Conservation (phyloP, 257 asterid genomes). For the Eucommia ulmoides region DNA sequence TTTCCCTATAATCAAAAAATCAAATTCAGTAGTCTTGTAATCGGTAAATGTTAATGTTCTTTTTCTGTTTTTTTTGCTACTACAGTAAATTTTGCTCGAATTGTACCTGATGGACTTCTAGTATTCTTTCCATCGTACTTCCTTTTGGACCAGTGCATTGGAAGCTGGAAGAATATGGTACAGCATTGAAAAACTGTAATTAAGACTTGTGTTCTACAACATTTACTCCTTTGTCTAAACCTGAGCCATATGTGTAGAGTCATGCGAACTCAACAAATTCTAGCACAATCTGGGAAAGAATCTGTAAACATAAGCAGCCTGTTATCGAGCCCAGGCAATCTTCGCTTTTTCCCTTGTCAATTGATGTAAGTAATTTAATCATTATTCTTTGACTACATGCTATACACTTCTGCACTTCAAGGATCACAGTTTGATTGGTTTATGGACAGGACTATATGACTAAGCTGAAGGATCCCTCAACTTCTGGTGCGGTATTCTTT, state of each 20-base stretch:
- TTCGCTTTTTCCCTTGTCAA: constrained; percentile 64
- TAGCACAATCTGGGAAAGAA: constrained; percentile 88
- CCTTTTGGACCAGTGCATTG: constrained; percentile 77
- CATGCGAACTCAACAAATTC: constrained; percentile 43
- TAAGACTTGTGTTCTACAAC: constrained; percentile 2
- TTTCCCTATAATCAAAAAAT: no score
- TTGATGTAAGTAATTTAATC: constrained; percentile 45
- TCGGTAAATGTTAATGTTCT: neutral
- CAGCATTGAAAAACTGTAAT: constrained; percentile 13
- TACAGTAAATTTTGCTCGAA: constrained; percentile 91
- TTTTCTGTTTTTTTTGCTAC: constrained; percentile 10
- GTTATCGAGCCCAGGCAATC: constrained; percentile 97
- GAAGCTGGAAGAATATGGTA: constrained; percentile 83
- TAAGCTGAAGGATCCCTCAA: constrained; percentile 53
- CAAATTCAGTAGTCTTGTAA: neutral
- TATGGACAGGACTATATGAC: constrained; percentile 69
- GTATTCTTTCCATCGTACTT: constrained; percentile 93
- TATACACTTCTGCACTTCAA: no score
- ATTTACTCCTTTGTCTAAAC: constrained; percentile 6
- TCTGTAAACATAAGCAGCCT: constrained; percentile 84
- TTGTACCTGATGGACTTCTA: constrained; percentile 95
- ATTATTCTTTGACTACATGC: constrained; percentile 8
- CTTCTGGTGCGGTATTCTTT: constrained; percentile 83
- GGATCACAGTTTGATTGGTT: constrained; percentile 3
- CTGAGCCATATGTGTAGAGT: constrained; percentile 30